Evolutionary conservation across 805 yeast species (phyloP).

Genomic region (Candida verbasci): DNA sequence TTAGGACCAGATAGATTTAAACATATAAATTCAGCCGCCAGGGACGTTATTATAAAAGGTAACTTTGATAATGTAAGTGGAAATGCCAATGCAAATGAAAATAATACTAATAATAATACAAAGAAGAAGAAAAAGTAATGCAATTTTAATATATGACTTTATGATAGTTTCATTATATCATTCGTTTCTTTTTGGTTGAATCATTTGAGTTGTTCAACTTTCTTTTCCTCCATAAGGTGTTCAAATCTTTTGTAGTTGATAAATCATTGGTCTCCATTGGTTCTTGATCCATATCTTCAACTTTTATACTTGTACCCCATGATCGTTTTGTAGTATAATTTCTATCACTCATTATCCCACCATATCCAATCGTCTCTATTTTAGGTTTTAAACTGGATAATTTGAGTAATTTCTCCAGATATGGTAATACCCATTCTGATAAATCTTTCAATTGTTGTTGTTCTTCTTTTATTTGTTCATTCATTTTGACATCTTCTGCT

Average conservation of each 20-base stretch:
- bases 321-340: conserved; percentile 11
- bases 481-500: conserved; percentile 33
- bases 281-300: conserved; percentile 7
- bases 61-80: conserved; percentile 43
- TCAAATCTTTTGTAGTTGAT: conserved; percentile 3
- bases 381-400: conserved; percentile 19
- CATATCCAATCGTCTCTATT: conserved; percentile 37
- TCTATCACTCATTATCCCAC: conserved; percentile 23
- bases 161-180: too few relatives aligned
- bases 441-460: conserved; percentile 41
- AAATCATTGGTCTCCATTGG: conserved; percentile 4
- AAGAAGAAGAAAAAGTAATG: conserved; percentile 19
- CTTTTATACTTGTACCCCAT: conserved; percentile 9
- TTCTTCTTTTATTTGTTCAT: conserved; percentile 27
- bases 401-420: conserved; percentile 20
- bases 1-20: conserved; percentile 92
- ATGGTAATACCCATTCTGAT: conserved; percentile 50
- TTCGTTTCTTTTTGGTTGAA: conserved; percentile 4
- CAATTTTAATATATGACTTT: too few relatives aligned
- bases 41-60: conserved; percentile 75
- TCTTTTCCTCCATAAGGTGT: conserved; percentile 7
- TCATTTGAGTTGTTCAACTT: conserved; percentile 3
- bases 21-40: conserved; percentile 84
- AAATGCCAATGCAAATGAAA: too few relatives aligned
- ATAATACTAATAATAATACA: too few relatives aligned